Evolutionary conservation across 2,329 filamentous ascomycete genomes (phyloP).

Genomic region (Aspergillus ochraceoroseus): DNA sequence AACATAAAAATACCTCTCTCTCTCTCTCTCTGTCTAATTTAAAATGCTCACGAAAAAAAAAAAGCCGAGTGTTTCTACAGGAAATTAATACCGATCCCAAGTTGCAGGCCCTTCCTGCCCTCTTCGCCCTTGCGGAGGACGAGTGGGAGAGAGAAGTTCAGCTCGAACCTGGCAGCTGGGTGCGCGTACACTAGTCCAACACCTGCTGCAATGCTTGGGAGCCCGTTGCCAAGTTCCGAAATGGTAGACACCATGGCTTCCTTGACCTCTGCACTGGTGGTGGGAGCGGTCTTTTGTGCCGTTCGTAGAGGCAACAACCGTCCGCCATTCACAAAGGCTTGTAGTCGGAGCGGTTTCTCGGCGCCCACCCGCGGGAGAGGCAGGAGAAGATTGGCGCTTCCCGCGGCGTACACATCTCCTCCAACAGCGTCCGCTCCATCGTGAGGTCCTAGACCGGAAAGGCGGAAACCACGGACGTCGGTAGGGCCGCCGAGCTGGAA

Average conservation of each 20-base stretch:
- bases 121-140: constrained; percentile 78
- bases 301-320: constrained; percentile 71
- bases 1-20: constrained; percentile 7
- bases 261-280: constrained; percentile 46
- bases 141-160: constrained; percentile 89
- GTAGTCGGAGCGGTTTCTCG: constrained; percentile 78
- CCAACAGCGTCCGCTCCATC: constrained; percentile 83
- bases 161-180: constrained; percentile 84
- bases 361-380: constrained; percentile 76
- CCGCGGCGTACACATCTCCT: constrained; percentile 87
- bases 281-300: constrained; percentile 45
- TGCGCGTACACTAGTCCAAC: constrained; percentile 92
- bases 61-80: constrained; percentile 53
- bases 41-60: constrained; percentile 8
- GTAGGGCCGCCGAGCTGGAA: constrained; percentile 93
- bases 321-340: constrained; percentile 87
- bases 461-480: constrained; percentile 87
- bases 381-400: constrained; percentile 76
- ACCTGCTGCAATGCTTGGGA: constrained; percentile 81
- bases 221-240: constrained; percentile 64
- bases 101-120: constrained; percentile 81
- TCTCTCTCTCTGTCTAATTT: no score
- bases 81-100: constrained; percentile 96
- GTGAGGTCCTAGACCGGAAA: constrained; percentile 81
- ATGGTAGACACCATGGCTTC: constrained; percentile 55